These are phyloP conservation scores for Ceratocystis colombiana DNA, from an alignment of 2,329 filamentous ascomycete species.

Conservation along the genomic window DNA sequence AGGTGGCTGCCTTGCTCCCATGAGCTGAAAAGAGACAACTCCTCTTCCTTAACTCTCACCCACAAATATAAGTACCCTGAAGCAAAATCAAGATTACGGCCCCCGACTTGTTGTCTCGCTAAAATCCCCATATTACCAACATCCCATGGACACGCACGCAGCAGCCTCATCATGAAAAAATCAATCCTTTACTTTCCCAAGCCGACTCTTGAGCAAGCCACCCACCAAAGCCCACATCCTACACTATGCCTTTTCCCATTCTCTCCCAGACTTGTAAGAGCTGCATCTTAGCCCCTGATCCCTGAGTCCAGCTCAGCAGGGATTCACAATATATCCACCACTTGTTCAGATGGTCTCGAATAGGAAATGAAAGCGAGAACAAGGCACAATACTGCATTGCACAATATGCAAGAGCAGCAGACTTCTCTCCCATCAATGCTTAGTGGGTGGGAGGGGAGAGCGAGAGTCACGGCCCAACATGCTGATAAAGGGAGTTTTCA, in stretches of 20 bases:
- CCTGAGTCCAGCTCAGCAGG: slow-evolving; percentile 17
- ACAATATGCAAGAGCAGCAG: slow-evolving; percentile 1
- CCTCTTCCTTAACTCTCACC: background rate
- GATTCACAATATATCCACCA: background rate
- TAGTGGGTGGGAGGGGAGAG: background rate
- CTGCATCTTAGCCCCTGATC: slow-evolving; percentile 6
- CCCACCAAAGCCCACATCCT: background rate
- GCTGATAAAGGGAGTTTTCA: background rate
- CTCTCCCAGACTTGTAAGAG: background rate
- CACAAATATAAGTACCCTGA: background rate
- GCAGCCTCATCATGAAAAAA: background rate
- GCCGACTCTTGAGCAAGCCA: background rate
- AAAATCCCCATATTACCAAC: background rate
- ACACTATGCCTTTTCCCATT: background rate
- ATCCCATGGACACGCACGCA: too few species aligned
- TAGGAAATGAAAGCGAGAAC: slow-evolving; percentile 8
- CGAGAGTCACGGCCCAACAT: background rate
- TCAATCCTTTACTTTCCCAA: background rate
- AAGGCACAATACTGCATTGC: slow-evolving; percentile 1
- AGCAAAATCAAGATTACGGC: slow-evolving; percentile 1
- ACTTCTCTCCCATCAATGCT: background rate
- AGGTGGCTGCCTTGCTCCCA: background rate
- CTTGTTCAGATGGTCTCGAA: slow-evolving; percentile 13
- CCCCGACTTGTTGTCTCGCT: background rate
- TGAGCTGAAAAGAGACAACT: slow-evolving; percentile 12